Percentiles rank a stretch among this genome's conserved stretches.
Evolutionary conservation across 1,284 basidiomycete genomes (phyloP).

Genomic region (Cryptococcus wingfieldii): DNA sequence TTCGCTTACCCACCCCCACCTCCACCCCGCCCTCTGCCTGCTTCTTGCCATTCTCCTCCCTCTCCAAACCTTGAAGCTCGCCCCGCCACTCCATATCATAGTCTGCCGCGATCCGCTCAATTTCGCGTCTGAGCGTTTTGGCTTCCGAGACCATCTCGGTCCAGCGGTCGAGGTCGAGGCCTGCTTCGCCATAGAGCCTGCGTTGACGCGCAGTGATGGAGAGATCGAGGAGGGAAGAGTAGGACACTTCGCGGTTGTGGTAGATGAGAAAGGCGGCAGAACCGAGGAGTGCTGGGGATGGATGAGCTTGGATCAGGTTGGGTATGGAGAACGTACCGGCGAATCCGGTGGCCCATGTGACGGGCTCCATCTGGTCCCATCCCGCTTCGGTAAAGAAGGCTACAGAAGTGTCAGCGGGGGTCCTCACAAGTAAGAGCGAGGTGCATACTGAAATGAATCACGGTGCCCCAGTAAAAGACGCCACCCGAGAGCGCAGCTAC

Average conservation of each 20-base stretch:
- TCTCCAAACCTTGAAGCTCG: slow-evolving; percentile 34
- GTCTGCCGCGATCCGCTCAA: slow-evolving; percentile 59
- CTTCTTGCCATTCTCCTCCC: slow-evolving; percentile 1
- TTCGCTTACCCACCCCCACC: background rate
- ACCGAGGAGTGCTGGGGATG: slow-evolving; percentile 14
- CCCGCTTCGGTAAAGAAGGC: slow-evolving; percentile 37
- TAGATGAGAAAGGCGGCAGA: slow-evolving; percentile 46
- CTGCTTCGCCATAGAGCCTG: slow-evolving; percentile 58
- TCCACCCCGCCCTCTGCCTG: slow-evolving; percentile 6
- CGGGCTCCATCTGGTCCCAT: slow-evolving; percentile 67
- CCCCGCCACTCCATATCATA: slow-evolving; percentile 55
- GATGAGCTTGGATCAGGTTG: too few relatives aligned
- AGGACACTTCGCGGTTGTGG: slow-evolving; percentile 65
- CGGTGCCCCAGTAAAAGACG: slow-evolving; percentile 60
- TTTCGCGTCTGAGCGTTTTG: slow-evolving; percentile 55
- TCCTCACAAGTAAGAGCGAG: background rate
- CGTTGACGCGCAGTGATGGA: slow-evolving; percentile 59
- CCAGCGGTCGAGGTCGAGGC: slow-evolving; percentile 62
- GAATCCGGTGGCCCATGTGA: slow-evolving; percentile 38
- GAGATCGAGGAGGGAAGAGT: slow-evolving; percentile 58
- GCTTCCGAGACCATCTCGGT: slow-evolving; percentile 56
- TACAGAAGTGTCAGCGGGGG: slow-evolving; percentile 1
- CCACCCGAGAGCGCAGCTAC: slow-evolving; percentile 59
- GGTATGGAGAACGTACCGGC: background rate
- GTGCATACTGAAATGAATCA: slow-evolving; percentile 55